Conservation (phyloP, 2,329 filamentous ascomycete genomes). For the Fusarium pseudocircinatum region DNA sequence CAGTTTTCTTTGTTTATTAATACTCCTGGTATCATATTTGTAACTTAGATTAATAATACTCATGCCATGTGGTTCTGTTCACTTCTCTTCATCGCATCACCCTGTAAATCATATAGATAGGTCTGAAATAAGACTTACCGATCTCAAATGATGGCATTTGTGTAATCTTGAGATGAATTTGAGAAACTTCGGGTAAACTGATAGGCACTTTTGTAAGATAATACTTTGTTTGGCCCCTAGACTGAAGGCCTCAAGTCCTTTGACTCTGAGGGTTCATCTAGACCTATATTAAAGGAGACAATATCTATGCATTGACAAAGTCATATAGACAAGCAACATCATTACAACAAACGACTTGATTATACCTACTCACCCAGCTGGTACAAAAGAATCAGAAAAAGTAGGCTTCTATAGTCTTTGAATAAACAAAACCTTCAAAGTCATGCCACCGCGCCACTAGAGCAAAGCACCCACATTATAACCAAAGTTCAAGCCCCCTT, state of each 20-base stretch:
- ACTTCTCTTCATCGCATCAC: background rate
- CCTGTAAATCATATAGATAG: background rate
- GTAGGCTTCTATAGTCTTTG: slow-evolving; percentile 14
- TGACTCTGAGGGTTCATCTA: background rate
- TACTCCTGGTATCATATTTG: slow-evolving; percentile 16
- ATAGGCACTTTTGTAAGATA: background rate
- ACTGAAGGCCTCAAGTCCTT: background rate
- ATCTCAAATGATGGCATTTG: background rate
- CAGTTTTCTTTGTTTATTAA: slow-evolving; percentile 17
- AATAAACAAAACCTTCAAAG: slow-evolving; percentile 6
- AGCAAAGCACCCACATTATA: slow-evolving; percentile 15
- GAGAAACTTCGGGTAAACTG: background rate
- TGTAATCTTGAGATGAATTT: background rate
- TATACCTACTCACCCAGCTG: background rate
- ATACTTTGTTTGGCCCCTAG: background rate
- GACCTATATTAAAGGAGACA: slow-evolving; percentile 25
- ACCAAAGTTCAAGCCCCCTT: slow-evolving; percentile 8
- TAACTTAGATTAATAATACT: slow-evolving; percentile 28
- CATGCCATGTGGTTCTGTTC: background rate
- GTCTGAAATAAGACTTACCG: background rate
- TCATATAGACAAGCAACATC: slow-evolving; percentile 24
- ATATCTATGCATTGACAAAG: slow-evolving; percentile 7
- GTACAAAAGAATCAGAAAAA: slow-evolving; percentile 7
- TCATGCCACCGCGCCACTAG: slow-evolving; percentile 2
- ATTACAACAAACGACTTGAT: slow-evolving; percentile 31